Percentiles rank a stretch among this genome's conserved stretches.
phyloP scores from a whole-genome alignment of 352 stramenopile genomes.

The Phytophthora cactorum region DNA sequence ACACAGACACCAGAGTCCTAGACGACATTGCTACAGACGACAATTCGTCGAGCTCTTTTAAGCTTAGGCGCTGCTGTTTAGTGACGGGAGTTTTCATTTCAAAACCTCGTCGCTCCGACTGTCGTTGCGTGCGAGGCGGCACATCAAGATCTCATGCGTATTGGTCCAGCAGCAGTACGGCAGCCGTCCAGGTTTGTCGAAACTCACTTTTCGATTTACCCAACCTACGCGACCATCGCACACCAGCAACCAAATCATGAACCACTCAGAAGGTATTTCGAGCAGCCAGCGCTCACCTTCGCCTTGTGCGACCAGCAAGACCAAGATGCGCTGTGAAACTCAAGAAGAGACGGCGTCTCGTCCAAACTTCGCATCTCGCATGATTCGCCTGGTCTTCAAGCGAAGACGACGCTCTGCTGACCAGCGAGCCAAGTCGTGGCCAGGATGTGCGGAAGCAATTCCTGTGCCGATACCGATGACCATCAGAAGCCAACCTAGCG shows the following conservation, averaged over 20 bases:
- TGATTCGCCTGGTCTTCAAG: conserved; percentile 17
- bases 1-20: no score
- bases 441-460: conserved; percentile 7
- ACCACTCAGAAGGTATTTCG: neutral
- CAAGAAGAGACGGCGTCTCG: neutral
- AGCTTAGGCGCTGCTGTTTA: neutral
- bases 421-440: conserved; percentile 25
- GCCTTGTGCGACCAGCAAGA: neutral
- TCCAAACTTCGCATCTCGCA: conserved; percentile 15
- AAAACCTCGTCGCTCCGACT: conserved; percentile 1
- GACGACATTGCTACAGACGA: no score
- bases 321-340: neutral
- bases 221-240: neutral
- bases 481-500: conserved; percentile 6
- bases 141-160: no score
- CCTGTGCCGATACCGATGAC: neutral
- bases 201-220: neutral
- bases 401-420: neutral
- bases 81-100: neutral
- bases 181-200: neutral
- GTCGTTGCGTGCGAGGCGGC: neutral
- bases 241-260: neutral
- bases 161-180: no score
- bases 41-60: no score
- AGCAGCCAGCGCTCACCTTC: neutral